Evolutionary conservation across 257 asterid species (phyloP).

Genomic region (Nicotiana undulata): DNA sequence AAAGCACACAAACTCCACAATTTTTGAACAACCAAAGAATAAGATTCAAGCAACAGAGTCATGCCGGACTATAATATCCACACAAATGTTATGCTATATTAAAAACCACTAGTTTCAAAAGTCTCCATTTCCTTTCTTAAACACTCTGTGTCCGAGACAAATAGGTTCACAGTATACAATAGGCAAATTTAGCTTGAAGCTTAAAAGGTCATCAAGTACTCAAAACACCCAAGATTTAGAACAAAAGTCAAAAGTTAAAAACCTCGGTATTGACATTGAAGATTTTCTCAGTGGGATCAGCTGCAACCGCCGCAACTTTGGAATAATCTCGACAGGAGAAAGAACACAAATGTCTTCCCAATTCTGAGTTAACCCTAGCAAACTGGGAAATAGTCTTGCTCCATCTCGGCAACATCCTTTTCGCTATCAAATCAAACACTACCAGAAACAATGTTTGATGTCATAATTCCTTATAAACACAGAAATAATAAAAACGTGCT

Average conservation of each 20-base stretch:
- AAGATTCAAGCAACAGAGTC: not conserved
- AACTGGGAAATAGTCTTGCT: constrained; percentile 39
- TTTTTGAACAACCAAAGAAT: not conserved
- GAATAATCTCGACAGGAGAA: constrained; percentile 33
- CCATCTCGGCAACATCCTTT: constrained; percentile 58
- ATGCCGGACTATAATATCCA: not conserved
- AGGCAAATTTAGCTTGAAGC: not conserved
- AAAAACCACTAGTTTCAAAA: too few species aligned
- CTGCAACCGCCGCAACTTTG: constrained; percentile 42
- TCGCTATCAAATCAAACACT: not conserved
- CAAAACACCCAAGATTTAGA: not conserved
- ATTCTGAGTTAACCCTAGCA: constrained; percentile 21
- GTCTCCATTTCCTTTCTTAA: too few species aligned
- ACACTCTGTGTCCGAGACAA: too few species aligned
- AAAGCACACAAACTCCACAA: not conserved
- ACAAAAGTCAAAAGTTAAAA: not conserved
- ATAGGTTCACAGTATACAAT: not conserved
- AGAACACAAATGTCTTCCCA: constrained; percentile 22
- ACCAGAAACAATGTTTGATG: not conserved
- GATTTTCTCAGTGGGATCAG: constrained; percentile 24
- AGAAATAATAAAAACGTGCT: not conserved
- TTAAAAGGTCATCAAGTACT: not conserved
- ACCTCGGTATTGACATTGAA: constrained; percentile 36
- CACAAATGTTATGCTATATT: too few species aligned
- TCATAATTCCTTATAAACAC: not conserved